phyloP scores from a whole-genome alignment of 176 grass and related monocot species.

The Carex myosuroides region DNA sequence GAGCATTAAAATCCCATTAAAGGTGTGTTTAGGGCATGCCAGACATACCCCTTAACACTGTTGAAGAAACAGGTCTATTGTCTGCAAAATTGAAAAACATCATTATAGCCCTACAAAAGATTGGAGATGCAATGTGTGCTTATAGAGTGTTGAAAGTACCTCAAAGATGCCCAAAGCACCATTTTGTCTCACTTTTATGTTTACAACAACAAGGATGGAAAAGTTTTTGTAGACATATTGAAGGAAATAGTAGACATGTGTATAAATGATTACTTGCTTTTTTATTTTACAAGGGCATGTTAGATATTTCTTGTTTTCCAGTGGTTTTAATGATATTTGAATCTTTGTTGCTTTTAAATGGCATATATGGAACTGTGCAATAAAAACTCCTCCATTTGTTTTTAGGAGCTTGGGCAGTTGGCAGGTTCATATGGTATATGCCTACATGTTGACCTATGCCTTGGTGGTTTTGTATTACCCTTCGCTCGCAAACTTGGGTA shows the following conservation, averaged over 20 bases:
- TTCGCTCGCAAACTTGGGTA: conserved; percentile 97
- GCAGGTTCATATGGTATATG: conserved; percentile 87
- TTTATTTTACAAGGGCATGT: background rate
- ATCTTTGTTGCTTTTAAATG: conserved; percentile 1
- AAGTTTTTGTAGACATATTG: background rate
- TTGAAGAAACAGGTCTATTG: background rate
- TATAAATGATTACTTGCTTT: background rate
- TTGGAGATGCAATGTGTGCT: background rate
- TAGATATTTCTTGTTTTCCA: background rate
- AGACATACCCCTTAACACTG: background rate
- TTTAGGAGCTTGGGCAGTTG: conserved; percentile 83
- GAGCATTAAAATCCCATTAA: background rate
- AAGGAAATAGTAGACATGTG: background rate
- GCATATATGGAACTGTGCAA: background rate
- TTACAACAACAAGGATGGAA: background rate
- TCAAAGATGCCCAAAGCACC: background rate
- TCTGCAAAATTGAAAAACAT: background rate
- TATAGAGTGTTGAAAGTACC: background rate
- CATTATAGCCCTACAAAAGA: conserved; percentile 2
- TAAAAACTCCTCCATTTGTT: background rate
- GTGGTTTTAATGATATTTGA: background rate
- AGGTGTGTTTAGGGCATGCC: background rate
- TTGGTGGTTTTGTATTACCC: conserved; percentile 94
- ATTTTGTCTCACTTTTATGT: background rate
- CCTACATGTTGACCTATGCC: conserved; percentile 94